Conservation (phyloP, 2,329 filamentous ascomycete genomes). For the Bipolaris victoriae region DNA sequence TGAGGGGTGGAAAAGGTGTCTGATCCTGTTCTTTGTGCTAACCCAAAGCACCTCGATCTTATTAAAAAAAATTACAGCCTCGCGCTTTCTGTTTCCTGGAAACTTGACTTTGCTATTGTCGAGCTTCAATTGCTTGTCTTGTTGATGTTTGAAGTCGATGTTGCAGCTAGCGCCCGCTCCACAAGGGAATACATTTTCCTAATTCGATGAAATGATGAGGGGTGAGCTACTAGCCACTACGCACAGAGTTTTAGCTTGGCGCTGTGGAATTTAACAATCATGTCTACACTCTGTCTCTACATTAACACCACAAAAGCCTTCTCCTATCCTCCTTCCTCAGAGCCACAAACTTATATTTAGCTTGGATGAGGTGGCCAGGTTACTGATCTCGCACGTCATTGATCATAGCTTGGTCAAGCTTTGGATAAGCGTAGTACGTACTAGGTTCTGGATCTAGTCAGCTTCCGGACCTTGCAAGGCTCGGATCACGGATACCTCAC, state of each 20-base stretch:
- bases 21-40: neutral
- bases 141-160: neutral
- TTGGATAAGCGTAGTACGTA: too few species aligned
- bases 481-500: too few species aligned
- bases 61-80: too few species aligned
- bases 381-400: too few species aligned
- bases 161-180: neutral
- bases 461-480: too few species aligned
- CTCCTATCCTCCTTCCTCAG: slow-evolving; percentile 34
- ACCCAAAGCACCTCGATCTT: too few species aligned
- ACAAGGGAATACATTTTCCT: neutral
- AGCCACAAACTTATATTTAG: slow-evolving; percentile 32
- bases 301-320: slow-evolving; percentile 24
- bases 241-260: neutral
- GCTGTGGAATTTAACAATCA: neutral
- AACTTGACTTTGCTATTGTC: neutral
- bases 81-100: too few species aligned
- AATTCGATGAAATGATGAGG: neutral
- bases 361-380: too few species aligned
- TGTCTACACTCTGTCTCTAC: too few species aligned
- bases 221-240: neutral
- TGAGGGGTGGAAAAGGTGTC: too few species aligned
- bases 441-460: too few species aligned
- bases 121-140: neutral
- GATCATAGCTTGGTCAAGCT: too few species aligned